Evolutionary conservation across 805 yeast species (phyloP), one percentile per base, ranked within the genome.

Genomic region (Cyberlindnera bimundalis): DNA sequence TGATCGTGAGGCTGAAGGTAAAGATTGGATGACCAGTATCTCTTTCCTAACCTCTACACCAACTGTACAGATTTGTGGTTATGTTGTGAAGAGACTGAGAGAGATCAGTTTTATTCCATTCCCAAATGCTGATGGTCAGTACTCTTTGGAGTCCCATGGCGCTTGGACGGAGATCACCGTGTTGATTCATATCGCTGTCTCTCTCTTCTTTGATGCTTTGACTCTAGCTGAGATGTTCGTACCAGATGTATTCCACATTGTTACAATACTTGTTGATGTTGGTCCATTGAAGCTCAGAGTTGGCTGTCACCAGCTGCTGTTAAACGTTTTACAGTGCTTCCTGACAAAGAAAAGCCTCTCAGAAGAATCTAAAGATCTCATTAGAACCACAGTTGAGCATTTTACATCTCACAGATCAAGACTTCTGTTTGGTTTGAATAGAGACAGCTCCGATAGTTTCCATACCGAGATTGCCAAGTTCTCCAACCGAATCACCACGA

Each of bases 1-100:
- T 49, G 93, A 84, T 48, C 77, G 81, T 53, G 84, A 82, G 49
- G 80, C 87, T n/a, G 87, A 82, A 50, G 84, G 81, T 4, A 73
- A 76, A 28, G 79, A 73, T 35, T 84, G 87, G 87, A 70, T 72
- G 15, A 75, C 73, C 34, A 72, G 80, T 6, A 71, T 82, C 2
- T 71, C 82, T 1, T 69, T 83, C n/a, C 65, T 87, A 48, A 73
- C 82, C 1, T 60, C 77, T 12, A 66, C 76, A 17, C 89, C 95
- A 3, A 79, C 91, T 1, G 67, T 81, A n/a, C 86, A 81, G 47
- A 68, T 85, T 2, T 80, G 88, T 52, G 81, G 86, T 7, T 71
- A 76, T 37, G 73, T 86, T 2, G 67, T 87, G 28, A 59, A 69
- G 24, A 68, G 84, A 46, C 59, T 88, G 29, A 70, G 80, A 45